phyloP scores from a whole-genome alignment of 257 asterid genomes.

The Lantana camara region DNA sequence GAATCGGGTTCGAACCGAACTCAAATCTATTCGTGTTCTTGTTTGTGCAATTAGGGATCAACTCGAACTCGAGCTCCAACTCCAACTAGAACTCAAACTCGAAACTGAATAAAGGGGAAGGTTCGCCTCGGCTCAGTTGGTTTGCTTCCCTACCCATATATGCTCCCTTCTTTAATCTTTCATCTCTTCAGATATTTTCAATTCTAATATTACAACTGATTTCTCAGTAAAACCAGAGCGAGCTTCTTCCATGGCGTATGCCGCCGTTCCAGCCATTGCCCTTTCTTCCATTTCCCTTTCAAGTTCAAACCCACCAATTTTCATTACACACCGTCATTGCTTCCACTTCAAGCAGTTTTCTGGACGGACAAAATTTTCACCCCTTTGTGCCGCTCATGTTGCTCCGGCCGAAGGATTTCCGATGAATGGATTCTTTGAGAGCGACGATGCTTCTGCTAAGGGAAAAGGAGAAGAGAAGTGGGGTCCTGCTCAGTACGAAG shows the following conservation, averaged over 20 bases:
- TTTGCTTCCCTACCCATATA: too few relatives aligned
- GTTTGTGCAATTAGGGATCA: too few relatives aligned
- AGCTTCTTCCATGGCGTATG: constrained; percentile 46
- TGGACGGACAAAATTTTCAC: constrained; percentile 25
- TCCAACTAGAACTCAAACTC: too few relatives aligned
- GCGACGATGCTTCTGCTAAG: constrained; percentile 22
- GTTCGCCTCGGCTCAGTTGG: too few relatives aligned
- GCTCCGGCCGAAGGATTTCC: constrained; percentile 49
- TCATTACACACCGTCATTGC: constrained; percentile 10
- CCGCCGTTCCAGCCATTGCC: constrained; percentile 34
- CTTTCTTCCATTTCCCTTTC: constrained; percentile 20
- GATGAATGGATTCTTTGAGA: constrained; percentile 37
- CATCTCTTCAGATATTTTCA: not conserved
- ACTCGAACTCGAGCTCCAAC: too few relatives aligned
- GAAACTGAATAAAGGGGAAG: too few relatives aligned
- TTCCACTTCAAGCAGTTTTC: constrained; percentile 31
- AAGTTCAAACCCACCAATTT: constrained; percentile 24
- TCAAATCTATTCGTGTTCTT: too few relatives aligned
- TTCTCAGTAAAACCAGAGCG: not conserved
- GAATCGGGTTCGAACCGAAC: too few relatives aligned
- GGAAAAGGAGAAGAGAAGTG: constrained; percentile 30
- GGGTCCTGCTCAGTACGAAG: constrained; percentile 65
- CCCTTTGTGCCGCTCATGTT: constrained; percentile 36
- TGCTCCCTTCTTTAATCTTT: not conserved
- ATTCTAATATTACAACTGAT: too few relatives aligned